phyloP scores from a whole-genome alignment of 352 stramenopile genomes.

The Phytophthora pseudosyringae region DNA sequence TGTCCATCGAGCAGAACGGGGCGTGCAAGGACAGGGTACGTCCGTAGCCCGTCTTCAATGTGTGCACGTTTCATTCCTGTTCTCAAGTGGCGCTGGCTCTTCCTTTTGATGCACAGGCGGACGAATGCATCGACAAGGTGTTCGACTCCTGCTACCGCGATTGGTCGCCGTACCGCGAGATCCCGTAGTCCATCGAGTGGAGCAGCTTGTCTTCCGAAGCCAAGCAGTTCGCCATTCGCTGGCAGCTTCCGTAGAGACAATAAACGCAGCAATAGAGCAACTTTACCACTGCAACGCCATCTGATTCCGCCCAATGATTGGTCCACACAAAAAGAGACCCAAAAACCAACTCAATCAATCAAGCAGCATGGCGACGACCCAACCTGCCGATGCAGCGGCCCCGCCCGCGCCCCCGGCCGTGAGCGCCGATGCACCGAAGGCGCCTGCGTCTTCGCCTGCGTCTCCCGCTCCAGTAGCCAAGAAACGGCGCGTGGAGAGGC shows the following conservation, averaged over 20 bases:
- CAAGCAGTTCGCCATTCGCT: neutral
- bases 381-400: conserved; percentile 9
- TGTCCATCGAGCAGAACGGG: conserved; percentile 80
- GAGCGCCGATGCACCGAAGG: neutral
- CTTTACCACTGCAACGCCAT: conserved; percentile 11
- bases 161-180: conserved; percentile 82
- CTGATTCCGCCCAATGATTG: conserved; percentile 24
- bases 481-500: conserved; percentile 69
- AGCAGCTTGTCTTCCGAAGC: neutral
- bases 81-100: neutral
- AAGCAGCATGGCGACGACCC: conserved; percentile 14
- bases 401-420: conserved; percentile 7
- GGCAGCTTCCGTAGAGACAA: conserved; percentile 6
- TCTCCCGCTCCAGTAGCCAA: conserved; percentile 42
- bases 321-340: conserved; percentile 23
- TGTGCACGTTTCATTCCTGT: neutral
- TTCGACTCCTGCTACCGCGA: conserved; percentile 89
- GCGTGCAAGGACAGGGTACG: conserved; percentile 79
- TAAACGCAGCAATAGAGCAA: conserved; percentile 18
- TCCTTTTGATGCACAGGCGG: conserved; percentile 51
- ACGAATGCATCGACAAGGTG: conserved; percentile 87
- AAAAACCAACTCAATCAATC: conserved; percentile 10
- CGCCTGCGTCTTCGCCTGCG: conserved; percentile 2
- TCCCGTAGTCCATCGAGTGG: conserved; percentile 49
- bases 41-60: neutral